Percentiles rank a stretch among this genome's conserved stretches.
phyloP scores from a whole-genome alignment of 345 rosid species.

The Populus euphratica region DNA sequence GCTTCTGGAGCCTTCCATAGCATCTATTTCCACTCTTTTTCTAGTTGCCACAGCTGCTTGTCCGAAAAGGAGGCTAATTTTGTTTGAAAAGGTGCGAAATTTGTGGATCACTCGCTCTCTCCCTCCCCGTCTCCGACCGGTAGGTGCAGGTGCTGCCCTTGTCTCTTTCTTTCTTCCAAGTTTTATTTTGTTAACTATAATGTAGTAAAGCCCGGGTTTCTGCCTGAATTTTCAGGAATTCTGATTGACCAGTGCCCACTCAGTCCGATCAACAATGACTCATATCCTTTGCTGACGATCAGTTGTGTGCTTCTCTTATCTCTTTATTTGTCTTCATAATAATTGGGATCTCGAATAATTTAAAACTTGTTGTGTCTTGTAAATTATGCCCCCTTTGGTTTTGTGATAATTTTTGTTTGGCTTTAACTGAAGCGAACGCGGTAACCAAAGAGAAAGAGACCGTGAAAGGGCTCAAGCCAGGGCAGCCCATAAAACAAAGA shows the following conservation, averaged over 20 bases:
- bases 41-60: too few relatives aligned
- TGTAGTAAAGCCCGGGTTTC: background rate
- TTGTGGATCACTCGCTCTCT: background rate
- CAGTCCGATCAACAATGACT: constrained; percentile 2
- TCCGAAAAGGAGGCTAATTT: background rate
- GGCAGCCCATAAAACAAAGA: constrained; percentile 14
- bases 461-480: constrained; percentile 53
- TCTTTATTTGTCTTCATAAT: background rate
- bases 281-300: constrained; percentile 22
- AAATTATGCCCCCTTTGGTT: background rate
- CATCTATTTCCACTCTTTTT: too few relatives aligned
- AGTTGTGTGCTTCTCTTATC: constrained; percentile 1
- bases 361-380: background rate
- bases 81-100: background rate
- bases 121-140: too few relatives aligned
- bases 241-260: background rate
- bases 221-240: background rate
- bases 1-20: constrained; percentile 17
- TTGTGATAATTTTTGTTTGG: constrained; percentile 1
- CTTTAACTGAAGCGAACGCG: constrained; percentile 41
- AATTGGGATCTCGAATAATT: background rate
- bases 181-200: background rate
- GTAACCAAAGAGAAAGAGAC: constrained; percentile 55
- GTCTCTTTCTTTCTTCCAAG: background rate
- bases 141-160: background rate